These are phyloP conservation scores for Leishmania tarentolae DNA, from an alignment of 208 protist genomes.

Conservation along the genomic window DNA sequence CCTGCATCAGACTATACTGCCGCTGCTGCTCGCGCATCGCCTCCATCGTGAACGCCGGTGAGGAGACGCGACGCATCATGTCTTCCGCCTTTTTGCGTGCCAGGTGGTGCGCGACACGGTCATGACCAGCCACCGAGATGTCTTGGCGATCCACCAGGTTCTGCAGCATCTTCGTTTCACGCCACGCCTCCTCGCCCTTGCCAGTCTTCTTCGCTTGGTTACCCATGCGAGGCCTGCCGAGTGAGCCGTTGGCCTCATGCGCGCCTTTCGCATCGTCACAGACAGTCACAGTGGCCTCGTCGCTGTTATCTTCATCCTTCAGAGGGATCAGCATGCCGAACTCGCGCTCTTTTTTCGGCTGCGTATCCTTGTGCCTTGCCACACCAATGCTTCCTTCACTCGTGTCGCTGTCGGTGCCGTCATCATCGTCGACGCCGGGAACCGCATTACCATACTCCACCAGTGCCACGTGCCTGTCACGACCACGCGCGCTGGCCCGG, in stretches of 20 bases:
- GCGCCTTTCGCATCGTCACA: neutral
- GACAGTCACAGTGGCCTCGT: neutral
- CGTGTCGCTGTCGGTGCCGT: neutral
- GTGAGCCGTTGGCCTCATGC: neutral
- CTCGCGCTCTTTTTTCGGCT: constrained; percentile 20
- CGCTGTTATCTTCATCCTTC: constrained; percentile 10
- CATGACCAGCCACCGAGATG: constrained; percentile 38
- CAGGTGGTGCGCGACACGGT: constrained; percentile 49
- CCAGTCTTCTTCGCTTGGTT: neutral
- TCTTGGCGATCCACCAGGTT: constrained; percentile 61
- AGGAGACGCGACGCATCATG: constrained; percentile 52
- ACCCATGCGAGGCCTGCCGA: neutral
- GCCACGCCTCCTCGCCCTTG: constrained; percentile 3
- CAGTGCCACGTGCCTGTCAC: constrained; percentile 6
- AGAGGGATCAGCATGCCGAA: constrained; percentile 34
- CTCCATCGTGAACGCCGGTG: constrained; percentile 6
- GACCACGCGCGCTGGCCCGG: neutral
- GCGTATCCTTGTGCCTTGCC: neutral
- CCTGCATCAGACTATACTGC: constrained; percentile 42
- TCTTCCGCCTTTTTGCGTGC: constrained; percentile 52
- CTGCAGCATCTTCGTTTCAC: constrained; percentile 46
- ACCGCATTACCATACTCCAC: constrained; percentile 24
- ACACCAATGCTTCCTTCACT: neutral
- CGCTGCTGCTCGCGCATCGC: constrained; percentile 29
- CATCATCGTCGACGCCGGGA: constrained; percentile 17